Percentiles rank a stretch among this genome's conserved stretches.
Evolutionary conservation across 768 basidiomycete species (phyloP).

Genomic region (Naematelia aurantialba): DNA sequence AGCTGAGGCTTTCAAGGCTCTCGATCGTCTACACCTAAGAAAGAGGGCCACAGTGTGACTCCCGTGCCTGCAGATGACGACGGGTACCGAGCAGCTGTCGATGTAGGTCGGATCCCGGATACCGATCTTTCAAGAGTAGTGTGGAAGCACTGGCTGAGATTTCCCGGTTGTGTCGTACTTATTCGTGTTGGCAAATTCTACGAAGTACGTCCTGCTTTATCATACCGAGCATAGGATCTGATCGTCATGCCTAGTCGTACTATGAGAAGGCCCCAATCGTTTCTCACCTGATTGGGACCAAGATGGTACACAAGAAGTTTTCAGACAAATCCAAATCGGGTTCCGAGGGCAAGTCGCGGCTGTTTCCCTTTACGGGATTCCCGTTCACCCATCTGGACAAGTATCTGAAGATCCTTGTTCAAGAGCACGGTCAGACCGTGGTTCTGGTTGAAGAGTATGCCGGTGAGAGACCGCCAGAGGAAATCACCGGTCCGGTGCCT

Average conservation of each 20-base stretch:
- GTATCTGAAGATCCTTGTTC: conserved; percentile 78
- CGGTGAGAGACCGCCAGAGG: conserved; percentile 52
- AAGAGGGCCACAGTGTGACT: too few species aligned
- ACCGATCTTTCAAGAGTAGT: conserved; percentile 68
- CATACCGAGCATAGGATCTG: too few species aligned
- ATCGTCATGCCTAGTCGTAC: conserved; percentile 5
- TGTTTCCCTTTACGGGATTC: conserved; percentile 77
- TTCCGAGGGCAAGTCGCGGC: not conserved
- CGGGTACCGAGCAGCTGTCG: conserved; percentile 8
- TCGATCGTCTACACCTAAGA: too few species aligned
- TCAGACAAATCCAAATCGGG: not conserved
- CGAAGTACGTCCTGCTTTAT: conserved; percentile 70
- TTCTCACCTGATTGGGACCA: conserved; percentile 1
- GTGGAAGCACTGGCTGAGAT: conserved; percentile 64
- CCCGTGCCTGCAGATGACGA: not conserved
- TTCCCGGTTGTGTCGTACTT: conserved; percentile 82
- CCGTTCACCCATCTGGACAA: conserved; percentile 79
- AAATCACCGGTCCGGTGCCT: not conserved
- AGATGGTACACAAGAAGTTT: conserved; percentile 1
- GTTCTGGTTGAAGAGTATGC: conserved; percentile 88
- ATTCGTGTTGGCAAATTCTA: conserved; percentile 94
- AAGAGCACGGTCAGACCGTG: conserved; percentile 76
- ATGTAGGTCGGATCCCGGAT: conserved; percentile 25
- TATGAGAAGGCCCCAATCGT: conserved; percentile 10
- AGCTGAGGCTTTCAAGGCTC: too few species aligned